These are phyloP conservation scores for Saccharomycopsis malanga DNA, from an alignment of 805 yeast genomes.

Conservation along the genomic window DNA sequence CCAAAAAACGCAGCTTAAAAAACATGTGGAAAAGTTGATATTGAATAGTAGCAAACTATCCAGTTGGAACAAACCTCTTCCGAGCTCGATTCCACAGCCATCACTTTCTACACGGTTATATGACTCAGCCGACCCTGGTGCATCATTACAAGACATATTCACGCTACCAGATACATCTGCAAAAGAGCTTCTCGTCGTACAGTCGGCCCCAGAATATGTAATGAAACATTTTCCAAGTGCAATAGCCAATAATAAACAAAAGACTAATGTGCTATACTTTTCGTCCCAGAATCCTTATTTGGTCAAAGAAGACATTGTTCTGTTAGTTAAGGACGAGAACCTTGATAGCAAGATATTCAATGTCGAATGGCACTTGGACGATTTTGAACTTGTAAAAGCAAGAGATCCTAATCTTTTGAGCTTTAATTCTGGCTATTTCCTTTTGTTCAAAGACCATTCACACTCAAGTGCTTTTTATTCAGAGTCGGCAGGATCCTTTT, in stretches of 20 bases:
- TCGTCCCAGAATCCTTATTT: slow-evolving; percentile 11
- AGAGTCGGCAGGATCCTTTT: background rate
- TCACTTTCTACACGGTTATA: background rate
- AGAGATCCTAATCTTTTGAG: slow-evolving; percentile 5
- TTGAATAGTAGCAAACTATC: background rate
- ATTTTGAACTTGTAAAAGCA: slow-evolving; percentile 12
- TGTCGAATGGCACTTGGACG: slow-evolving; percentile 3
- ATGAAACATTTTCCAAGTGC: background rate
- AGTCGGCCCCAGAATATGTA: background rate
- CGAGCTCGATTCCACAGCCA: background rate
- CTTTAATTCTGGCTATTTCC: slow-evolving; percentile 14
- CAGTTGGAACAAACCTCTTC: background rate
- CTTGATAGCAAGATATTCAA: slow-evolving; percentile 2
- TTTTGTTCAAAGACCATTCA: slow-evolving; percentile 9
- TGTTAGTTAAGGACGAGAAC: background rate
- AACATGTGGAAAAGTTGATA: background rate
- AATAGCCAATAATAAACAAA: background rate
- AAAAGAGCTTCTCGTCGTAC: background rate
- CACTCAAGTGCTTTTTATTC: slow-evolving; percentile 2
- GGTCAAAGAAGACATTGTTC: slow-evolving; percentile 13
- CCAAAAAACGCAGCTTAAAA: background rate
- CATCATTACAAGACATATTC: background rate
- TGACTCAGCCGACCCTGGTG: no score
- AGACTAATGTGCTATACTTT: slow-evolving; percentile 10
- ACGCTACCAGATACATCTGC: background rate